Evolutionary conservation across 192 early-diverging fungal genomes (phyloP).

Genomic region (Nowakowskiella sp.): DNA sequence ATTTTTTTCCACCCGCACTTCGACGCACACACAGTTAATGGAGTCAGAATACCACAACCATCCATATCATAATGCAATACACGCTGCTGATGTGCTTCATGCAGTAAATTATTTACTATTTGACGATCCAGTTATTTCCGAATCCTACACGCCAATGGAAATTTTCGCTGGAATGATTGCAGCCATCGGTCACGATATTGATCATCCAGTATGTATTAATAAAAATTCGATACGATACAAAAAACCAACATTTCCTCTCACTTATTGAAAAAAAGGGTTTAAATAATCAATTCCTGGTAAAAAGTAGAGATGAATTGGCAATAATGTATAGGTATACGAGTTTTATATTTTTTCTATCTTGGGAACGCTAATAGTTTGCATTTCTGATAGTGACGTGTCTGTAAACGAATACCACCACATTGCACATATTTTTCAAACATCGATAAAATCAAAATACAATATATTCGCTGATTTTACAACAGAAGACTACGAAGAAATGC

Average conservation of each 20-base stretch:
- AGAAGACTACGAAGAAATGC: slow-evolving; percentile 34
- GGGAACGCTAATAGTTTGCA: no score
- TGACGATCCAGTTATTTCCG: slow-evolving; percentile 32
- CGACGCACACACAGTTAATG: slow-evolving; percentile 35
- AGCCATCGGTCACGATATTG: slow-evolving; percentile 49
- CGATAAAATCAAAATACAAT: slow-evolving; percentile 27
- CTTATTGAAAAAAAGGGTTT: slow-evolving; percentile 22
- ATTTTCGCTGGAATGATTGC: slow-evolving; percentile 40
- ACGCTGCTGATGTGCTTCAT: slow-evolving; percentile 54
- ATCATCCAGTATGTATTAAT: slow-evolving; percentile 39
- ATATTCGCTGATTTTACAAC: slow-evolving; percentile 36
- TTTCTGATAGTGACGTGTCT: slow-evolving; percentile 53
- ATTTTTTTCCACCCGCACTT: no score
- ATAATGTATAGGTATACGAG: no score
- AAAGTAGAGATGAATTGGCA: slow-evolving; percentile 40
- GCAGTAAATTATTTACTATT: slow-evolving; percentile 44
- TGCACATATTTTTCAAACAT: slow-evolving; percentile 44
- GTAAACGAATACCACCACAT: slow-evolving; percentile 53
- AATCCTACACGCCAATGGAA: slow-evolving; percentile 44
- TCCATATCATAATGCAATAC: slow-evolving; percentile 49
- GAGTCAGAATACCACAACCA: slow-evolving; percentile 37
- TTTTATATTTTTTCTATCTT: no score
- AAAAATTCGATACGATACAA: background rate
- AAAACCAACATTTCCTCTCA: background rate
- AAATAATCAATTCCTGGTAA: slow-evolving; percentile 49